Base-by-base conservation (phyloP, 331 rosid species). In the Ulmus americana region DNA sequence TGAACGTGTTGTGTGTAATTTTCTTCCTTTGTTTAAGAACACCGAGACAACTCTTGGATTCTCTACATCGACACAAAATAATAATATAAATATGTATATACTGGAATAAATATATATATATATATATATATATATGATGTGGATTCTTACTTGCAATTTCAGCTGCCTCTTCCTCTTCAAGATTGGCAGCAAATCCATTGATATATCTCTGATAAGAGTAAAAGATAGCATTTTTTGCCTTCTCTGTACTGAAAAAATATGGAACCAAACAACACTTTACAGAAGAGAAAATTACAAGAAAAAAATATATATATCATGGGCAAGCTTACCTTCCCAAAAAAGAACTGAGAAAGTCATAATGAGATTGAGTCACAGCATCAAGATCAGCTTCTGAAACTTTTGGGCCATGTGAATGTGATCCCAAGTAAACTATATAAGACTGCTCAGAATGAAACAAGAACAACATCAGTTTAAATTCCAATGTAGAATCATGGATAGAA, bases 361-460 rank as follows among this genome's bases (percentile, higher is more conserved):
- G 95, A 47, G 81, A 77, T 51, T 83, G 65, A 14, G 78, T 69
- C 6, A 81, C 97, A 41, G 68, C 60, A 41, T 77, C 55, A 55
- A 81, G 79, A 65, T 79, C 85, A 43, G 74, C 80, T 10, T 70
- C 68, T 14, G 86, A 74, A 38, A 61, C 78, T 15, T 63, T 67
- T 45, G 66, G 77, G 6, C 76, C 85, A 69, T 86, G 95, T 10
- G 83, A 71, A 63, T 86, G 96, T 0, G 91, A 82, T 59, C 96
- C 96, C 67, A 90, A 67, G 81, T 86, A 82, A 63, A 90, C 96
- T 65, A 90, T 45, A 70, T 90, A 86, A 1, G 90, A 58, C 91
- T 84, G 18, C 9, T 39, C 43, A 7, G 44, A 39, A 61, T 20
- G 10, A 45, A 12, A 12, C 45, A 71, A 16, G 45, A 49, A 60